Base-by-base conservation (phyloP, 352 stramenopile species). In the Globisporangium nagaii region DNA sequence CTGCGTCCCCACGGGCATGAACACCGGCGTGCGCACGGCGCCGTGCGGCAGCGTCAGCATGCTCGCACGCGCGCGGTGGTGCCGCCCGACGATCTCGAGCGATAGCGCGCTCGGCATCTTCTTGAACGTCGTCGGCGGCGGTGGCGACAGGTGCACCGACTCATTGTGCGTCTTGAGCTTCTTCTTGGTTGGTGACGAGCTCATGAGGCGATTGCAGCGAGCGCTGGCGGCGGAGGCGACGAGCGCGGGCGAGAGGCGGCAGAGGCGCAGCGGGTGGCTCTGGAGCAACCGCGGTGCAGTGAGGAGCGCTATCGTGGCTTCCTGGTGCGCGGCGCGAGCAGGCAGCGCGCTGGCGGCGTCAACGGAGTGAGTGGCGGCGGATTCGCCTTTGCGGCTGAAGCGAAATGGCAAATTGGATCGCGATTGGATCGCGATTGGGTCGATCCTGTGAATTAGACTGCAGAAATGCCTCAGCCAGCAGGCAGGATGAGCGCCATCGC, bases 1-100 rank as follows among this genome's bases (percentile, higher is more conserved):
- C 66, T 99, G 97, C 12, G 96, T 99, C 24, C 96, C 96, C 22
- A 99, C 96, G 1, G 95, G 94, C 95, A 98, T 98, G 69, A 99
- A 99, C 27, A 98, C 86, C 3, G 96, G 93, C 41, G 93, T 98
- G 25, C 66, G 72, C 36, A 98, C 85, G 20, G 70, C 59, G 32
- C 90, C 90, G 59, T 97, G 90, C 5, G 86, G 86, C 39, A 97
- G 65, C 37, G 71, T 73, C 45, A 97, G 69, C 34, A 86, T 84
- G 28, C 65, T 70, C 9, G 88, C 89, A 32, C 88, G 75, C 20
- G 86, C 84, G 40, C 75, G 73, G 53, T 79, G 66, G 59, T 76
- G 51, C 4, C 66, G 66, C 0, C 62, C 73, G 25, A 83, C 53
- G 56, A 83, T 71, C 22, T 75, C 60, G 40, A 84, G 73, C 39